Evolutionary conservation across 139 green algal genomes (phyloP).

Genomic region (Dunaliella primolecta): DNA sequence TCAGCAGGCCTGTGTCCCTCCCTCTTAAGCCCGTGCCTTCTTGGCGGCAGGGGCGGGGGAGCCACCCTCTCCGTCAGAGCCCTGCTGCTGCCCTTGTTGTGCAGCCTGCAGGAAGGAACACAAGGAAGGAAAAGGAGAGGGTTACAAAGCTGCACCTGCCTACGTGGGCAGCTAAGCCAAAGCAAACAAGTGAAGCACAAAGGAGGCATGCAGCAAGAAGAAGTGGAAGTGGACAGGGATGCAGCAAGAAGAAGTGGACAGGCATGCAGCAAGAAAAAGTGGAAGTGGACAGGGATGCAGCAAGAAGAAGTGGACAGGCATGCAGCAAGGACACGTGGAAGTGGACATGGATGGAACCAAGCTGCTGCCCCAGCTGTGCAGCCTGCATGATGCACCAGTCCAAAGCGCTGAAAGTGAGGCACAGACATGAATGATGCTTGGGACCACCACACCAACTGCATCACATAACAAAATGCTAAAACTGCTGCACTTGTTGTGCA

Average conservation of each 20-base stretch:
- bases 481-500: neutral
- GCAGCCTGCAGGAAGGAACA: neutral
- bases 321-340: neutral
- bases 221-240: neutral
- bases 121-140: too few relatives aligned
- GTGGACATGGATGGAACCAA: neutral
- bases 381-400: neutral
- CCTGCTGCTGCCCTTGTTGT: neutral
- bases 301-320: neutral
- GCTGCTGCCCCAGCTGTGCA: neutral
- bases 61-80: neutral
- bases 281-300: neutral
- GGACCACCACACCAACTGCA: neutral
- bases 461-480: too few relatives aligned
- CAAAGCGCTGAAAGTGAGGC: neutral
- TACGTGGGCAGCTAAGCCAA: too few relatives aligned
- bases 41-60: neutral
- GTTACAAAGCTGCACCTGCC: too few relatives aligned
- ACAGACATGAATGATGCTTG: neutral
- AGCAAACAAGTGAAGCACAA: neutral
- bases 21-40: neutral
- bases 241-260: neutral
- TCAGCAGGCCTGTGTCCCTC: too few relatives aligned
- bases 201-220: neutral
- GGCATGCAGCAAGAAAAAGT: neutral